Base-by-base conservation (phyloP, 1,284 basidiomycete species). In the Cryptococcus sp. region DNA sequence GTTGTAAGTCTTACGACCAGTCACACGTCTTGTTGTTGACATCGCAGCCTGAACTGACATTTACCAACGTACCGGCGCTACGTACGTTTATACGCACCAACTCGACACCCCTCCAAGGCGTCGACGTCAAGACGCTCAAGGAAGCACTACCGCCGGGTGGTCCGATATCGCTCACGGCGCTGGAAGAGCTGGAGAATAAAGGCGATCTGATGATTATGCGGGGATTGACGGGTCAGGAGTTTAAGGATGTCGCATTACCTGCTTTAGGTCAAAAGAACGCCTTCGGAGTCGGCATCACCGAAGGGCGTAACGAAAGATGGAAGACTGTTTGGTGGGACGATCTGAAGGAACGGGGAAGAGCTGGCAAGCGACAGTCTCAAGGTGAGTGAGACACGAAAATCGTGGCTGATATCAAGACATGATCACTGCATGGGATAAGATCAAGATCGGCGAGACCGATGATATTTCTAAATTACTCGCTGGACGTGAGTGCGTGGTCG, bases 301-400 rank as follows among this genome's bases (percentile, higher is more conserved):
- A 60, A 14, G 68, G 69, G 1, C 63, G 66, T 3, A 57, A 50
- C 10, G 62, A 61, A 47, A 62, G 70, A 44, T 71, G 67, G 62
- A 61, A 61, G 51, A 66, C 56, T 1, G 60, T 75, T 10, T 73
- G 69, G 50, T 76, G 69, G 71, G 74, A 76, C 60, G 63, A 67
- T 43, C 50, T 67, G 24, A 57, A 62, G 36, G 73, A 72, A 50
- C 52, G 64, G 9, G 69, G 66, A 2, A 54, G 65, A 13, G 63
- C 73, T 2, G 64, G 60, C 2, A 60, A 66, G 39, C 59, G 67
- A 16, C 64, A 72, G 1, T 71, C 72, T 32, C 67, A 74, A 31
- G 70, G 72, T 73, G 50, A 52, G 69, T 59, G 11, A 23, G 16
- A 34, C 24, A 23, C 1, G 13, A 10, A 16, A 24, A 22, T 42